Base-by-base conservation (phyloP, 192 early-diverging fungal genomes). In the Phycomyces blakesleeanus region DNA sequence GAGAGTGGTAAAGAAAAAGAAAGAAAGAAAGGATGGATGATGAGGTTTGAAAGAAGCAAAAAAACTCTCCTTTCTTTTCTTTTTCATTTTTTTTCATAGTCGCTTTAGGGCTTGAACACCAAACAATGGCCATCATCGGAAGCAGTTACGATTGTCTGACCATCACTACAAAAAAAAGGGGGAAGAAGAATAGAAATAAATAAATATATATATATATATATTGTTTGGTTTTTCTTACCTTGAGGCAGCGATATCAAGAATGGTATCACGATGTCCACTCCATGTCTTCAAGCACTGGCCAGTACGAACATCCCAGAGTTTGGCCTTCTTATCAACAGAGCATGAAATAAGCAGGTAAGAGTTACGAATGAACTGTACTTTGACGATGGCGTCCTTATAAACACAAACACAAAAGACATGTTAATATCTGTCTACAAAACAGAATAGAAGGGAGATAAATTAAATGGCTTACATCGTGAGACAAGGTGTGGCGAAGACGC, bases 271-370 rank as follows among this genome's bases (percentile, higher is more conserved):
- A 66, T 99, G 97, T 41, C 97, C 97, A 38, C 79, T 66, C 77
- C 83, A 94, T 2, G 71, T 71, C 62, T 85, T 84, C 59, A 91
- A 72, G 67, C 84, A 89, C 22, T 85, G 77, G 16, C 95, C 95
- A 14, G 92, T 93, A 38, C 97, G 81, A 29, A 84, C 82, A 77
- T 99, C 97, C 97, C 97, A 99, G 21, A 91, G 70, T 34, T 87
- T 81, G 12, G 95, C 85, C 0, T 92, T 89, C 24, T 83, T 71
- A 70, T 97, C 96, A 47, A 85, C 80, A 6, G 94, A 97, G 51
- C 83, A 80, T 12, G 91, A 82, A 0, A 85, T 83, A 44, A 98
- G 61, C 50, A 90, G 64, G 3, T 90, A 90, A 24, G 87, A 81
- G 29, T 82, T 76, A 39, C 80, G 53, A 57, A 87, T 81, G 85